Conservation (phyloP, 257 asterid genomes). For the Cinchona pubescens region DNA sequence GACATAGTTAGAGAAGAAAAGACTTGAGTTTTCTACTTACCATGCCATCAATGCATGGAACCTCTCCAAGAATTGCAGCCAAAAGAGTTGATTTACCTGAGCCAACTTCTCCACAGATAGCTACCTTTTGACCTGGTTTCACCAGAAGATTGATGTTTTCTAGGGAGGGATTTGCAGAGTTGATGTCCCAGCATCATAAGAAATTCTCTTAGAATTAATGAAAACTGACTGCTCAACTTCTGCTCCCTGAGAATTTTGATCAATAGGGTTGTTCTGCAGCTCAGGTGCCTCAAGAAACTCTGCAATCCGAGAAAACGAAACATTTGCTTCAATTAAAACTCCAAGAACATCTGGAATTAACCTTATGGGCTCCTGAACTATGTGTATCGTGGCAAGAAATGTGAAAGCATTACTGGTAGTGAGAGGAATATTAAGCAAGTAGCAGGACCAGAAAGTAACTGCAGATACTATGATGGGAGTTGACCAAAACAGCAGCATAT, state of each 20-base stretch:
- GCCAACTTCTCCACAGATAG: constrained; percentile 48
- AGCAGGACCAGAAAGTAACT: constrained; percentile 38
- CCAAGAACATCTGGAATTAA: constrained; percentile 38
- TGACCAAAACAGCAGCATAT: constrained; percentile 37
- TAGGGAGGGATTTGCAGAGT: constrained; percentile 13
- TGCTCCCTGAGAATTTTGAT: not conserved
- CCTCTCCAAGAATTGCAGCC: constrained; percentile 40
- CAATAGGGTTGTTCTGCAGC: constrained; percentile 15
- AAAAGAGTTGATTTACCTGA: constrained; percentile 44
- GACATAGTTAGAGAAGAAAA: not conserved
- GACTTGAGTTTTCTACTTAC: constrained; percentile 23
- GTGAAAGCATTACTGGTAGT: constrained; percentile 34
- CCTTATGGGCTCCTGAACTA: constrained; percentile 41
- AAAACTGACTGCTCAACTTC: constrained; percentile 16
- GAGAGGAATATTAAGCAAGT: constrained; percentile 29
- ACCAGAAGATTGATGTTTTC: constrained; percentile 22
- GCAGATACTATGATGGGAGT: constrained; percentile 36
- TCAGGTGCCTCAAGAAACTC: constrained; percentile 39
- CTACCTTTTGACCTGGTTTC: constrained; percentile 36
- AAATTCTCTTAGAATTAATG: constrained; percentile 23
- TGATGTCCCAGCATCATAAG: constrained; percentile 34
- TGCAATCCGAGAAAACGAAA: constrained; percentile 30
- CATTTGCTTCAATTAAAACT: constrained; percentile 37
- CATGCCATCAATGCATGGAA: constrained; percentile 29
- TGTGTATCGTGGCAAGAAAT: constrained; percentile 36